phyloP scores from a whole-genome alignment of 208 protist species.

The Endotrypanum monterogeii region DNA sequence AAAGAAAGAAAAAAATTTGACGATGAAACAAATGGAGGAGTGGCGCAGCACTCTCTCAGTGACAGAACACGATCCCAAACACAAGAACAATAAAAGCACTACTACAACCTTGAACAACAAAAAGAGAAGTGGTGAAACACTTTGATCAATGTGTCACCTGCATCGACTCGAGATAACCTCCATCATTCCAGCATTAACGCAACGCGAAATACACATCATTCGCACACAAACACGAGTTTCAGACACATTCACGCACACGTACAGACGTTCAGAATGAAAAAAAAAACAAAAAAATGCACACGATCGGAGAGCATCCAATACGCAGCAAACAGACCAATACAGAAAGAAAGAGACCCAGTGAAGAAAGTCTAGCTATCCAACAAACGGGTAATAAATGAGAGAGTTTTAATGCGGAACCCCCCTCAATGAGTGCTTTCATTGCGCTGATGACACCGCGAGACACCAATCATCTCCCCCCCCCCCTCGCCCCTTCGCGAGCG shows the following conservation, averaged over 20 bases:
- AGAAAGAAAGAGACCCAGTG: not conserved
- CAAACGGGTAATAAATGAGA: not conserved
- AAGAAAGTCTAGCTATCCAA: not conserved
- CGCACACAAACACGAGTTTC: not conserved
- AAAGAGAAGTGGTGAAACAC: not conserved
- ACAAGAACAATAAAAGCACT: not conserved
- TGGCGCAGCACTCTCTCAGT: too few species aligned
- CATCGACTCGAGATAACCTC: too few species aligned
- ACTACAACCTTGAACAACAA: not conserved
- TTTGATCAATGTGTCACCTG: too few species aligned
- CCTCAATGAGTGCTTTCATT: not conserved
- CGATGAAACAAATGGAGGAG: too few species aligned
- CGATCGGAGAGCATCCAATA: not conserved
- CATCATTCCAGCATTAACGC: not conserved
- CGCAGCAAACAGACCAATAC: not conserved
- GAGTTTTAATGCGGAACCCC: too few species aligned
- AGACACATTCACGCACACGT: conserved; percentile 3
- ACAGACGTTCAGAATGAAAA: conserved; percentile 3
- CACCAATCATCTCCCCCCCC: not conserved
- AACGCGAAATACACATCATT: not conserved
- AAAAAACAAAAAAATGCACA: not conserved
- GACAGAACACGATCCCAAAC: not conserved
- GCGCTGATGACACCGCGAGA: not conserved
- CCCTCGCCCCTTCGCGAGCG: too few species aligned
- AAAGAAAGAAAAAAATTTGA: not conserved